Evolutionary conservation across 2,329 filamentous ascomycete species (phyloP).

Genomic region (Aspergillus melleus): DNA sequence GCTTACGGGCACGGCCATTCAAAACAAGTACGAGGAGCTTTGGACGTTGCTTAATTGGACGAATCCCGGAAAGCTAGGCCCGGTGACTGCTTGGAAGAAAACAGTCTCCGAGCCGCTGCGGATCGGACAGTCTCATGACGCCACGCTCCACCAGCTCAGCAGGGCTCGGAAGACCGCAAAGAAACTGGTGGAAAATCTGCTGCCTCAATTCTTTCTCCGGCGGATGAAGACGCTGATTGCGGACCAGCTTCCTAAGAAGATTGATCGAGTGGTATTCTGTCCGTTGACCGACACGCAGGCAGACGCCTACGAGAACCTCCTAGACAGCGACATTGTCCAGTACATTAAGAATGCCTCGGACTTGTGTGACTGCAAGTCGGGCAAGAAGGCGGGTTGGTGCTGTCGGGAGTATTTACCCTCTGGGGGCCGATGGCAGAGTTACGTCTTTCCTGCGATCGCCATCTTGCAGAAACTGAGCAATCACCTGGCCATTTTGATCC

Average conservation of each 20-base stretch:
- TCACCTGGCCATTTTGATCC: conserved; percentile 86
- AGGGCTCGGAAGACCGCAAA: conserved; percentile 77
- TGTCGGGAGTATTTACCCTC: conserved; percentile 63
- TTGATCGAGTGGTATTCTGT: conserved; percentile 91
- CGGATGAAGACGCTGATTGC: conserved; percentile 92
- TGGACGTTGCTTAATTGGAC: conserved; percentile 98
- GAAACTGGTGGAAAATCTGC: conserved; percentile 79
- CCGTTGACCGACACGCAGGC: conserved; percentile 79
- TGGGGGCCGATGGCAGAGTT: conserved; percentile 68
- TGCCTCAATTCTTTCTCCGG: conserved; percentile 86
- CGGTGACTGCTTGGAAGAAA: conserved; percentile 72
- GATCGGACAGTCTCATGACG: conserved; percentile 88
- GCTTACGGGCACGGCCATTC: conserved; percentile 91
- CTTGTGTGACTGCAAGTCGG: conserved; percentile 67
- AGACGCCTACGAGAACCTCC: conserved; percentile 77
- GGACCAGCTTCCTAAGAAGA: conserved; percentile 91
- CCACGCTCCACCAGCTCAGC: conserved; percentile 78
- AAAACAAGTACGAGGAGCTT: conserved; percentile 96
- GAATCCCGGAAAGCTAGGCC: conserved; percentile 73
- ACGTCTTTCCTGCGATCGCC: conserved; percentile 82
- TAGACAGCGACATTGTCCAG: conserved; percentile 70
- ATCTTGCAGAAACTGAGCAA: conserved; percentile 86
- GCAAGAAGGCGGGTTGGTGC: conserved; percentile 77
- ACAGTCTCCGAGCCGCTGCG: conserved; percentile 78
- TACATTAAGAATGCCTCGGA: conserved; percentile 69